A percentile compares a stretch with the other conserved stretches of the same genome.
These are phyloP conservation scores for Pisolithus sp. DNA, from an alignment of 768 basidiomycete genomes.

Conservation along the genomic window DNA sequence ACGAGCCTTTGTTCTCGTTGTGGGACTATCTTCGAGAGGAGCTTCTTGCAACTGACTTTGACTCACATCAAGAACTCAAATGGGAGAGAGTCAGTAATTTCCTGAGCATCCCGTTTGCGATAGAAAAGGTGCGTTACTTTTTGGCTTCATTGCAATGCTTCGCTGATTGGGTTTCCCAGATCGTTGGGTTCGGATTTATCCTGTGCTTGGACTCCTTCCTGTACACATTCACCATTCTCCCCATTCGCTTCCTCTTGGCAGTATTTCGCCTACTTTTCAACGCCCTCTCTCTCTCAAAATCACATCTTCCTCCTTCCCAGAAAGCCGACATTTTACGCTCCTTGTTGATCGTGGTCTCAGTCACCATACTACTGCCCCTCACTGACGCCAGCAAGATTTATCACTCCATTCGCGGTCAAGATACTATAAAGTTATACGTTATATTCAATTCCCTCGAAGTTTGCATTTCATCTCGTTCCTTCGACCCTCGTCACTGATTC, in stretches of 20 bases:
- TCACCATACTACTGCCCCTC: conserved; percentile 68
- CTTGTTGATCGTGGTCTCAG: conserved; percentile 66
- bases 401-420: conserved; percentile 94
- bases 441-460: conserved; percentile 99
- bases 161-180: conserved; percentile 38
- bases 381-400: conserved; percentile 98
- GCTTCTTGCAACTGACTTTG: conserved; percentile 86
- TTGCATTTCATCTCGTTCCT: conserved; percentile 19
- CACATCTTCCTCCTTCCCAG: conserved; percentile 73
- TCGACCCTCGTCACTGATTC: neutral
- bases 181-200: conserved; percentile 86
- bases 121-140: conserved; percentile 72
- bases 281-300: conserved; percentile 41
- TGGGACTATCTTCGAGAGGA: conserved; percentile 93
- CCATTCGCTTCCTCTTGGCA: conserved; percentile 77
- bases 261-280: conserved; percentile 48
- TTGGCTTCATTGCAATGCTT: neutral
- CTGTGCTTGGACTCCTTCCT: conserved; percentile 96
- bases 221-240: conserved; percentile 96
- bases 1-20: conserved; percentile 61
- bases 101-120: conserved; percentile 81
- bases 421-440: conserved; percentile 97
- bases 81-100: conserved; percentile 98
- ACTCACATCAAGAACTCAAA: conserved; percentile 88
- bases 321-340: conserved; percentile 89